phyloP scores from a whole-genome alignment of 164 flowering plant genomes.

The Magnolia changhungtana region DNA sequence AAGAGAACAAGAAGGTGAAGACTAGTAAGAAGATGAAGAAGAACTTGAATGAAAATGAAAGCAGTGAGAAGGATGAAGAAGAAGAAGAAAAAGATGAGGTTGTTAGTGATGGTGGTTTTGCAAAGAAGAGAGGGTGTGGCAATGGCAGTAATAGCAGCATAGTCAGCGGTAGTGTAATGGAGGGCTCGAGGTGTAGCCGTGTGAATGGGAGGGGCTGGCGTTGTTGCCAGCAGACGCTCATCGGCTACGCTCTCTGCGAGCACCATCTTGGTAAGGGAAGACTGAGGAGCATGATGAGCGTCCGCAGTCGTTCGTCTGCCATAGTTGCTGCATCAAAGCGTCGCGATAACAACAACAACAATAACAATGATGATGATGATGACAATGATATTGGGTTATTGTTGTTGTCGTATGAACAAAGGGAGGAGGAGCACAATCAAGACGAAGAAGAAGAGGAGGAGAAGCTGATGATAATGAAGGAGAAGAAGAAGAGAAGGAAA shows the following conservation, averaged over 20 bases:
- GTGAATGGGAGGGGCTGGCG: constrained; percentile 92
- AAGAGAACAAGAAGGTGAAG: constrained; percentile 2
- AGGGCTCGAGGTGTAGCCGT: constrained; percentile 86
- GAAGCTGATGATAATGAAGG: constrained; percentile 12
- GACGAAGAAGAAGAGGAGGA: constrained; percentile 10
- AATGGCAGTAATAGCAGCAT: constrained; percentile 7
- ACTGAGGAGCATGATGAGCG: constrained; percentile 55
- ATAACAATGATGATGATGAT: not conserved
- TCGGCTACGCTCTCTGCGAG: constrained; percentile 85
- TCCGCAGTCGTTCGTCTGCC: constrained; percentile 20
- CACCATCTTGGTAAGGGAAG: constrained; percentile 86
- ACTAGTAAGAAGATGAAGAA: not conserved
- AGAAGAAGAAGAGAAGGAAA: constrained; percentile 46
- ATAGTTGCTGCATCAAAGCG: not conserved
- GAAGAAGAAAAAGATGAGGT: constrained; percentile 9
- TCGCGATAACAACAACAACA: not conserved
- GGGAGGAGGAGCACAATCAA: constrained; percentile 1
- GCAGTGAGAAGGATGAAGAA: not conserved
- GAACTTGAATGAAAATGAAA: not conserved
- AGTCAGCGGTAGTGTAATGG: constrained; percentile 38
- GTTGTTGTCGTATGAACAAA: not conserved
- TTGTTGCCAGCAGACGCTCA: constrained; percentile 77
- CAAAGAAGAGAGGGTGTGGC: constrained; percentile 12
- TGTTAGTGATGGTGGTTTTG: not conserved
- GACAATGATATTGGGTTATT: not conserved